Percentiles rank a stretch among this genome's conserved stretches.
Conservation (phyloP, 2,329 filamentous ascomycete genomes). For the Apiospora pterosperma region DNA sequence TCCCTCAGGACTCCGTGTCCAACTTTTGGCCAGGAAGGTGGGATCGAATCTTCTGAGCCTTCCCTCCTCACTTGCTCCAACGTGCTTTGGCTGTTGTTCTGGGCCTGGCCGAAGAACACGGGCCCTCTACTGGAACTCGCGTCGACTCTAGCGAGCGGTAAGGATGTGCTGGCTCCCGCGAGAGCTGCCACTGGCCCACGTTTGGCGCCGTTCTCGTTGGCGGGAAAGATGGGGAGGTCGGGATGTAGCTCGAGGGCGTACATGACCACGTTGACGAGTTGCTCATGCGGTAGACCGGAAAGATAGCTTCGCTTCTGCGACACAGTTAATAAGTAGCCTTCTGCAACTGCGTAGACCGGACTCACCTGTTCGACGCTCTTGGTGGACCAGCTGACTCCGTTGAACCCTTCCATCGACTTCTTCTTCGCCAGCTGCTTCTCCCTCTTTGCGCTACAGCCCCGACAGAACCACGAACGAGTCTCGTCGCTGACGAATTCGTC, state of each 20-base stretch:
- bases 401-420: conserved; percentile 31
- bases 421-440: conserved; percentile 39
- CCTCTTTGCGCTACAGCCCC: conserved; percentile 51
- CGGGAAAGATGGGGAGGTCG: conserved; percentile 62
- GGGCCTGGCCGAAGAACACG: conserved; percentile 28
- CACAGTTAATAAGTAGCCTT: conserved; percentile 9
- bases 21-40: conserved; percentile 26
- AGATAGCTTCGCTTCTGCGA: conserved; percentile 61
- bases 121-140: conserved; percentile 23
- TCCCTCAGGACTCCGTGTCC: conserved; percentile 25
- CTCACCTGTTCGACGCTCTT: conserved; percentile 37
- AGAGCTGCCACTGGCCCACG: neutral
- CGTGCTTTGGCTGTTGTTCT: conserved; percentile 3
- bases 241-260: conserved; percentile 59
- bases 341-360: neutral
- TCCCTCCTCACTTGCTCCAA: conserved; percentile 18
- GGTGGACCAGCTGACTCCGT: conserved; percentile 34
- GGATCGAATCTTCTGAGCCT: conserved; percentile 25
- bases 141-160: neutral
- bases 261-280: conserved; percentile 63
- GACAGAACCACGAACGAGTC: conserved; percentile 70
- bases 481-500: conserved; percentile 64
- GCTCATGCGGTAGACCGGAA: conserved; percentile 53
- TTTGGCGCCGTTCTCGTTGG: conserved; percentile 23
- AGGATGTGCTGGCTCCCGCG: neutral